A percentile compares a stretch with the other conserved stretches of the same genome.
Conservation (phyloP, 1,139 yeast species). For the Debaryomycetaceae sp. region DNA sequence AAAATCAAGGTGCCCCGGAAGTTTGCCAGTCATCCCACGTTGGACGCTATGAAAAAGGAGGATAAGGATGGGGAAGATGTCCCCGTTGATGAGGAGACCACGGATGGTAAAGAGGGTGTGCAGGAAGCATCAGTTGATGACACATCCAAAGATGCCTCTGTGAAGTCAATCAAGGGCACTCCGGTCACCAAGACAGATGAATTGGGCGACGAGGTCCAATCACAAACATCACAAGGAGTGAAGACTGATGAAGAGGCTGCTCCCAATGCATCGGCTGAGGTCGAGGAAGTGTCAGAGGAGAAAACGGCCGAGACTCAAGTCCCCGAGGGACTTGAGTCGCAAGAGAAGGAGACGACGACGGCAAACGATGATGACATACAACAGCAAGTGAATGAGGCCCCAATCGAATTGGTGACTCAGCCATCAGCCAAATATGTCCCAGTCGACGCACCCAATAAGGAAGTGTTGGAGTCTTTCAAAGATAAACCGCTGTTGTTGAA, state of each 20-base stretch:
- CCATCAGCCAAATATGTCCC: constrained; percentile 35
- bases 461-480: constrained; percentile 38
- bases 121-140: constrained; percentile 7
- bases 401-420: constrained; percentile 31
- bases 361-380: constrained; percentile 22
- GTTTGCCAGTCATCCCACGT: constrained; percentile 40
- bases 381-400: constrained; percentile 23
- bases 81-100: constrained; percentile 5
- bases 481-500: constrained; percentile 48
- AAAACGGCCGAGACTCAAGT: constrained; percentile 3
- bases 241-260: constrained; percentile 1
- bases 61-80: constrained; percentile 6
- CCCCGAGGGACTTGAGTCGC: constrained; percentile 2
- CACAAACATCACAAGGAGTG: constrained; percentile 4
- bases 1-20: constrained; percentile 40
- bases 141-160: constrained; percentile 6
- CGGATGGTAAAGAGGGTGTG: constrained; percentile 2
- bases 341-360: constrained; percentile 4
- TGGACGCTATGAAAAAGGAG: constrained; percentile 28
- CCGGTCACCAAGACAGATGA: constrained; percentile 6
- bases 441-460: constrained; percentile 32
- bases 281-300: constrained; percentile 1
- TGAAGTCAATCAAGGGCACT: constrained; percentile 7
- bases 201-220: constrained; percentile 5
- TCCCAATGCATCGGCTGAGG: constrained; percentile 2